Evolutionary conservation across 352 stramenopile species (phyloP).

Genomic region (Hyaloperonospora arabidopsidis): DNA sequence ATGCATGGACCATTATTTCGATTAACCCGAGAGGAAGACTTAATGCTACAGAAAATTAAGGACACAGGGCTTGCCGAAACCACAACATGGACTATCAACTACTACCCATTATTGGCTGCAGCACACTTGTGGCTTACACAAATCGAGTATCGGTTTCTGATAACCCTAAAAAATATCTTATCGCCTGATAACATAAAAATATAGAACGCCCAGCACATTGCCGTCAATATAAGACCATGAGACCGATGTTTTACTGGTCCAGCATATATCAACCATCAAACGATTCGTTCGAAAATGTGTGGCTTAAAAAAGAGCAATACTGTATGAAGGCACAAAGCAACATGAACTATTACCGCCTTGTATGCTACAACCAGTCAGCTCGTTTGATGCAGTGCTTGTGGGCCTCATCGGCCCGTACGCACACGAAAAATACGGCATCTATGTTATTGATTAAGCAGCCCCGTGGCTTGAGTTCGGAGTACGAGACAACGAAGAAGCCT

Average conservation of each 20-base stretch:
- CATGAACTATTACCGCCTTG: neutral
- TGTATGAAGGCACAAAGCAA: neutral
- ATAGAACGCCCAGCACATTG: too few relatives aligned
- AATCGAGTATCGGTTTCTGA: neutral
- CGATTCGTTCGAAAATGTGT: neutral
- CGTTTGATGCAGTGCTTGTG: too few relatives aligned
- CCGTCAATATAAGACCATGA: too few relatives aligned
- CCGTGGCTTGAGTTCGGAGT: too few relatives aligned
- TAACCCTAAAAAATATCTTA: too few relatives aligned
- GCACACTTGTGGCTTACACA: neutral
- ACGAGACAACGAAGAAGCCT: neutral
- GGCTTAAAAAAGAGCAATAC: neutral
- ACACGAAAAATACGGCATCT: too few relatives aligned
- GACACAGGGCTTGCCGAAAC: neutral
- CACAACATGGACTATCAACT: slow-evolving; percentile 11
- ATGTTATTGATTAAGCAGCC: too few relatives aligned
- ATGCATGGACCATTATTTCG: slow-evolving; percentile 7
- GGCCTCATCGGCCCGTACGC: too few relatives aligned
- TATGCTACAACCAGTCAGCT: too few relatives aligned
- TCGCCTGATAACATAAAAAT: too few relatives aligned
- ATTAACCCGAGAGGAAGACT: neutral
- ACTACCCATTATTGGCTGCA: neutral
- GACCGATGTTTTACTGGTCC: too few relatives aligned
- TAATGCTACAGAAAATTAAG: slow-evolving; percentile 2
- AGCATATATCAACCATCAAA: neutral